Percentiles rank a stretch among this genome's conserved stretches.
phyloP scores from a whole-genome alignment of 805 yeast species.

The Blastobotrys parvus region DNA sequence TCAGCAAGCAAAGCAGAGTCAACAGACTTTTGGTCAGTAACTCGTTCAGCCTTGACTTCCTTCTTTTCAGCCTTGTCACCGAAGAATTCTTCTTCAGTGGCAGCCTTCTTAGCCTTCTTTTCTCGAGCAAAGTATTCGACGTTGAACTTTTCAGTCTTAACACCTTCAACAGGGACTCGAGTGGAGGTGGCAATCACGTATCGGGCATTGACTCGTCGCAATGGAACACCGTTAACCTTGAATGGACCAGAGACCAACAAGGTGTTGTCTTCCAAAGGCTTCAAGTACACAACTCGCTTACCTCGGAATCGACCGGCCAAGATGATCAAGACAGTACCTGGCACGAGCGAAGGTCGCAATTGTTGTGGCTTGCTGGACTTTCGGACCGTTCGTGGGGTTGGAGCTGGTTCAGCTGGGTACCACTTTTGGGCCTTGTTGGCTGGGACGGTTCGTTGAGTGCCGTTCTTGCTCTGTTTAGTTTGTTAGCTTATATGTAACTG shows the following conservation, averaged over 20 bases:
- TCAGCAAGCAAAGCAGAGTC: constrained; percentile 88
- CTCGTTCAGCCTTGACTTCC: constrained; percentile 86
- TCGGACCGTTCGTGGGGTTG: constrained; percentile 83
- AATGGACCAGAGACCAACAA: constrained; percentile 96
- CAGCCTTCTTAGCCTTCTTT: constrained; percentile 70
- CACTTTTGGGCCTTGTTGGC: constrained; percentile 50
- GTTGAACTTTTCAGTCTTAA: constrained; percentile 84
- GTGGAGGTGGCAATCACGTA: constrained; percentile 99
- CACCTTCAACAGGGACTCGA: constrained; percentile 67
- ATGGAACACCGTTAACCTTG: constrained; percentile 99
- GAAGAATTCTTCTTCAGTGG: constrained; percentile 84
- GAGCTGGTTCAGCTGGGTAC: constrained; percentile 82
- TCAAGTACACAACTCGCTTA: constrained; percentile 97
- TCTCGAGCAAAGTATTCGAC: constrained; percentile 96
- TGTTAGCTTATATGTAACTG: constrained; percentile 3
- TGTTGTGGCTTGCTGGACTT: constrained; percentile 88
- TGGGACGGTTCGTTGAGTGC: constrained; percentile 28
- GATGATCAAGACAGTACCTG: constrained; percentile 96
- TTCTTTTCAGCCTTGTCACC: constrained; percentile 68
- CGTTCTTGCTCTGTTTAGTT: constrained; percentile 27
- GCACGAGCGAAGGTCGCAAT: constrained; percentile 90
- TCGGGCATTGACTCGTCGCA: constrained; percentile 98
- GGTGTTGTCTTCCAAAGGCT: constrained; percentile 96
- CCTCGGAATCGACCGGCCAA: constrained; percentile 99
- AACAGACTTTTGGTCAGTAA: constrained; percentile 92